Percentiles rank a stretch among this genome's conserved stretches.
These are phyloP conservation scores for Aspergillus mulundensis DNA, from an alignment of 495 filamentous ascomycete genomes.

Conservation along the genomic window DNA sequence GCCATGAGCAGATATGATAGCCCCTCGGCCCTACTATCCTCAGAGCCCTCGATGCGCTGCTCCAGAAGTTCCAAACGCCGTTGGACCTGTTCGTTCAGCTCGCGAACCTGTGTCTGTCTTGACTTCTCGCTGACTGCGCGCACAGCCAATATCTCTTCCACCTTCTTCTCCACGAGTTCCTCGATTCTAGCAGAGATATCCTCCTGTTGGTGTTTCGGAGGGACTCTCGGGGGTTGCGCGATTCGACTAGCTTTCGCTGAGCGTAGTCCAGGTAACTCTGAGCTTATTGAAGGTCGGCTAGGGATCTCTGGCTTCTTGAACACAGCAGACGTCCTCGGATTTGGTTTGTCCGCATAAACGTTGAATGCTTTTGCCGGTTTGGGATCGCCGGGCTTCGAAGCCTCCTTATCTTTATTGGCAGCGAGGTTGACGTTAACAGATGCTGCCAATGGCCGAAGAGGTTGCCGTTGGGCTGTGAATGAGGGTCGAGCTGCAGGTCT, in stretches of 20 bases:
- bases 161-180: conserved; percentile 85
- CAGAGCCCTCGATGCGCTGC: conserved; percentile 69
- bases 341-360: conserved; percentile 72
- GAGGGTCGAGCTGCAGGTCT: conserved; percentile 44
- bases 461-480: conserved; percentile 58
- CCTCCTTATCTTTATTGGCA: conserved; percentile 42
- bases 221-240: conserved; percentile 26
- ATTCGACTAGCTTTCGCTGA: conserved; percentile 28
- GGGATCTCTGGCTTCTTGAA: conserved; percentile 37
- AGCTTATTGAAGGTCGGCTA: conserved; percentile 39
- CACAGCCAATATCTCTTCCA: conserved; percentile 79
- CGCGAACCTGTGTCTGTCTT: conserved; percentile 45
- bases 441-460: conserved; percentile 64
- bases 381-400: conserved; percentile 48
- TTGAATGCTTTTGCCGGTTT: conserved; percentile 78
- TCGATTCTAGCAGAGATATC: conserved; percentile 74
- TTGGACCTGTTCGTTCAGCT: conserved; percentile 72
- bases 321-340: conserved; percentile 36
- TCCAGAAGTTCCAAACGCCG: conserved; percentile 79
- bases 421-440: conserved; percentile 57
- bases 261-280: conserved; percentile 26
- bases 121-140: conserved; percentile 51
- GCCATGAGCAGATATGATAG: conserved; percentile 83
- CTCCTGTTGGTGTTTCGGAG: conserved; percentile 24
- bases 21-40: conserved; percentile 74